Conservation (phyloP, 2,329 filamentous ascomycete genomes). For the Cercospora sp. region DNA sequence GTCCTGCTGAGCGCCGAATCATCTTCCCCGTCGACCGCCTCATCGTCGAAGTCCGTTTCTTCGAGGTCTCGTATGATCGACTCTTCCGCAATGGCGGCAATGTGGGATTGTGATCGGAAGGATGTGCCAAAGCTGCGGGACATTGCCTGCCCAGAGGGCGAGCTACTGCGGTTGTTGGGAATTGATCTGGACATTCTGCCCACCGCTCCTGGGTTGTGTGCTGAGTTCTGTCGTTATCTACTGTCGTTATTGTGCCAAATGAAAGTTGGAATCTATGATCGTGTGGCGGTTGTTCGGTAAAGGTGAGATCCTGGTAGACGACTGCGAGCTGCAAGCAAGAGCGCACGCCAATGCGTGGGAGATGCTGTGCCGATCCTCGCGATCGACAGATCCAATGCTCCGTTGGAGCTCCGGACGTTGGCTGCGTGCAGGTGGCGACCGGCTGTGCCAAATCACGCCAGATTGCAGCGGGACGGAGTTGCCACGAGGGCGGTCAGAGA, state of each 20-base stretch:
- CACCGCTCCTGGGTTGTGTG: neutral
- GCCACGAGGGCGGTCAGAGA: neutral
- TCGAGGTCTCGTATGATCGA: constrained; percentile 37
- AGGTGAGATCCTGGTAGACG: neutral
- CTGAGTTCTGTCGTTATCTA: neutral
- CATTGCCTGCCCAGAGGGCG: constrained; percentile 11
- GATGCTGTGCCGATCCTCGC: neutral
- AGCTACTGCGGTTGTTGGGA: constrained; percentile 23
- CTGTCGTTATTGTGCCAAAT: neutral
- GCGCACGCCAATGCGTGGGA: neutral
- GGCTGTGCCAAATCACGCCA: neutral
- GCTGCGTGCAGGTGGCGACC: neutral
- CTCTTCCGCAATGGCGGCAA: constrained; percentile 36
- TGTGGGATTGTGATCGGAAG: constrained; percentile 31
- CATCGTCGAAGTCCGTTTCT: constrained; percentile 30
- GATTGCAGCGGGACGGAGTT: neutral
- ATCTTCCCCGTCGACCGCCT: constrained; percentile 22
- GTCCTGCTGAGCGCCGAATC: constrained; percentile 23
- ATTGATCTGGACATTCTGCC: constrained; percentile 16
- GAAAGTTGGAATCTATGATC: neutral
- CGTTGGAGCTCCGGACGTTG: neutral
- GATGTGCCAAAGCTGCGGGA: constrained; percentile 35
- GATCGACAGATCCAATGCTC: neutral
- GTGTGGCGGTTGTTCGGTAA: neutral
- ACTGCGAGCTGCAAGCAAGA: neutral